phyloP scores from a whole-genome alignment of 495 filamentous ascomycete genomes.

The Hypoxylon perforatum region DNA sequence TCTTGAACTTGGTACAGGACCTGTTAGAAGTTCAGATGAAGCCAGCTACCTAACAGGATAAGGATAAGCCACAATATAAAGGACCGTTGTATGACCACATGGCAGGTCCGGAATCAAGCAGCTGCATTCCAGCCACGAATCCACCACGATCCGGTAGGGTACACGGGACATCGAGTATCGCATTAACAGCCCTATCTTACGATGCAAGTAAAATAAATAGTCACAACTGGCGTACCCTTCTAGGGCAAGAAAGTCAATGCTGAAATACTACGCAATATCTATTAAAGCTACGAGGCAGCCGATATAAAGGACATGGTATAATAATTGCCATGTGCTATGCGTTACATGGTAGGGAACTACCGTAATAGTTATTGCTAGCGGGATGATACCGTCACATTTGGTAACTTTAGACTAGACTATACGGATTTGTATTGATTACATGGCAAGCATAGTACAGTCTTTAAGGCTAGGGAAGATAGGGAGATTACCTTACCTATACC shows the following conservation, averaged over 20 bases:
- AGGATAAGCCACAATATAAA: conserved; percentile 43
- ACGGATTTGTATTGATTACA: conserved; percentile 28
- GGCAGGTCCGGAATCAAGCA: conserved; percentile 32
- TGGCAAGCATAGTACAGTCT: background rate
- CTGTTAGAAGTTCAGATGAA: conserved; percentile 13
- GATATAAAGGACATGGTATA: conserved; percentile 28
- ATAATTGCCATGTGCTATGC: conserved; percentile 42
- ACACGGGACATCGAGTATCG: conserved; percentile 24
- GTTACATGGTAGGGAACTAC: conserved; percentile 43
- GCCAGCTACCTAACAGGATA: conserved; percentile 11
- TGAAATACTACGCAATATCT: conserved; percentile 18
- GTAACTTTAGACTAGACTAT: conserved; percentile 29
- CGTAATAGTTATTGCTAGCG: conserved; percentile 39
- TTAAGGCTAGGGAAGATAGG: conserved; percentile 5
- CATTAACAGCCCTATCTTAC: conserved; percentile 32
- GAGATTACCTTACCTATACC: background rate
- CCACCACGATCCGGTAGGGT: conserved; percentile 6
- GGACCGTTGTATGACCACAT: conserved; percentile 46
- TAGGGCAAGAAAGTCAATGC: conserved; percentile 17
- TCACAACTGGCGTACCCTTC: background rate
- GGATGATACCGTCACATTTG: conserved; percentile 44
- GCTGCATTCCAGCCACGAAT: conserved; percentile 41
- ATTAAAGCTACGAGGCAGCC: conserved; percentile 8
- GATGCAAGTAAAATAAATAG: conserved; percentile 22
- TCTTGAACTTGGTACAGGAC: background rate